Evolutionary conservation across 2,329 filamentous ascomycete species (phyloP), one percentile per base, ranked within the genome.

Genomic region (Neofusicoccum laricinum): DNA sequence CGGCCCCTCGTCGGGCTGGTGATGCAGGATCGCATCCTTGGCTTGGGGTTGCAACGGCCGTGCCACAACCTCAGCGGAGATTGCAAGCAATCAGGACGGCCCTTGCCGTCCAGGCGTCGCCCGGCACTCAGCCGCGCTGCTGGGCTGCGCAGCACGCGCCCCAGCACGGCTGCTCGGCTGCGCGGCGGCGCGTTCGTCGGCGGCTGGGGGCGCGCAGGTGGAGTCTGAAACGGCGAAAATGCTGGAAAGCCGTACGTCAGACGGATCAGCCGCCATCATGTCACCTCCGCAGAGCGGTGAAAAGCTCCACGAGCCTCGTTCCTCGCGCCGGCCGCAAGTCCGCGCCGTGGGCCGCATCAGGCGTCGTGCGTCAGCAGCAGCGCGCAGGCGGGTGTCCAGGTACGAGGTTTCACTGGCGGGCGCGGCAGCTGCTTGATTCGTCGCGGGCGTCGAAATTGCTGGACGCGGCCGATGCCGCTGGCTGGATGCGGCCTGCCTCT

Each of bases 11-110:
- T 49, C 43, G 45, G 58, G 49, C 50, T 46, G 50, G 51, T 57
- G 61, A 48, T 64, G 61, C 61, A 64, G 61, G 49, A 61, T 61
- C 58, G 58, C 58, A 59, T 59, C 55, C 55, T 59, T 59, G 53
- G 53, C 53, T 57, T 57, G 48, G 48, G 49, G 61, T 51, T 53
- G 59, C 59, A 63, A 63, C 61, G 61, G 61, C 61, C 61, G 50
- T 64, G 61, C 61, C 61, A 64, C 61, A 41, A 21, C 43, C 45
- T 40, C 34, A 21, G 45, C 61, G 61, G 61, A 64, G 61, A 64
- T 57, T 64, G 61, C 41, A 36, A 58, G 41, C 41, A 59, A 46
- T 59, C 40, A 59, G 30, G 38, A 53, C 38, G 48, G 48, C 48
- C 48, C 48, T 45, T 50, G 38, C 49, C 53, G 46, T 32, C 8